Percentiles rank a stretch among this genome's conserved stretches.
phyloP scores from a whole-genome alignment of 1,139 yeast genomes.

The Pichiaceae sp. region DNA sequence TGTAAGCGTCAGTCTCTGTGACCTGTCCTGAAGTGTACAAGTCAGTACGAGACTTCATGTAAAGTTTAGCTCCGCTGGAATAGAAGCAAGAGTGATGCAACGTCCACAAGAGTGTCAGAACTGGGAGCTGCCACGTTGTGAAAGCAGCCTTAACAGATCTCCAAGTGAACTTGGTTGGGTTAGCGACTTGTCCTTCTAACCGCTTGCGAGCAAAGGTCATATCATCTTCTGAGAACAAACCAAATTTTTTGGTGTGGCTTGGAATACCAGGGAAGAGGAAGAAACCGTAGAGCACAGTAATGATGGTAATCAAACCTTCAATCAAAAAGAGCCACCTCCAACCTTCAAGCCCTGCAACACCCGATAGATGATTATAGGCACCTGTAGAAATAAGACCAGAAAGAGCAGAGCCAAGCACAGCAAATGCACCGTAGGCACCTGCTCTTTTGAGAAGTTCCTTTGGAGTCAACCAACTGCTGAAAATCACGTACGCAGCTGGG shows the following conservation, averaged over 20 bases:
- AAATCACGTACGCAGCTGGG: conserved; percentile 50
- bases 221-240: conserved; percentile 50
- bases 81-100: conserved; percentile 12
- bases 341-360: conserved; percentile 35
- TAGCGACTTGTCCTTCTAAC: conserved; percentile 32
- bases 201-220: conserved; percentile 54
- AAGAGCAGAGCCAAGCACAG: conserved; percentile 36
- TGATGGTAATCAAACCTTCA: conserved; percentile 51
- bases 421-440: conserved; percentile 36
- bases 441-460: conserved; percentile 35
- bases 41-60: conserved; percentile 9
- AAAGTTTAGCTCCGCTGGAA: conserved; percentile 7
- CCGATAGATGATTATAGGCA: conserved; percentile 29
- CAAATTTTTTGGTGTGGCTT: conserved; percentile 33
- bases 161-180: conserved; percentile 9
- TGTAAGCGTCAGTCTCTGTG: conserved; percentile 10
- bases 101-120: conserved; percentile 24
- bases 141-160: conserved; percentile 23
- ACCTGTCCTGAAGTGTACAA: conserved; percentile 7
- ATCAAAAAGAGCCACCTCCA: conserved; percentile 71
- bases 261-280: conserved; percentile 39
- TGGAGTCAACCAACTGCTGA: conserved; percentile 51
- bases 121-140: conserved; percentile 39
- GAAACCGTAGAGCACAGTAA: conserved; percentile 52
- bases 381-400: conserved; percentile 34